Conservation (phyloP, 2,329 filamentous ascomycete species). For the Arthrobotrys pseudoclavata region DNA sequence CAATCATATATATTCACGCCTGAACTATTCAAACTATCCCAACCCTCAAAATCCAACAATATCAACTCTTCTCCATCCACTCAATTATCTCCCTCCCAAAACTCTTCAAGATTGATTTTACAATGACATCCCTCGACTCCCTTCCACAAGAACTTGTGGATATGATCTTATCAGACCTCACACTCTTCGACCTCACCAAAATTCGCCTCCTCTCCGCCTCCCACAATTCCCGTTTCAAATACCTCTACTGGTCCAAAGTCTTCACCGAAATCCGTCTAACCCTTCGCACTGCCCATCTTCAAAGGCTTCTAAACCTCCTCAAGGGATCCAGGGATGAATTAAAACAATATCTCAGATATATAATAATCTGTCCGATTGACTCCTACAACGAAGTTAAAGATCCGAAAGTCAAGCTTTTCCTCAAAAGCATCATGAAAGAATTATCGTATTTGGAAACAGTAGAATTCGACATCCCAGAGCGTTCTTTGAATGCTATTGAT, state of each 20-base stretch:
- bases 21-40: not conserved
- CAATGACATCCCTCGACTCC: not conserved
- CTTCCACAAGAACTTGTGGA: conserved; percentile 1
- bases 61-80: not conserved
- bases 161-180: not conserved
- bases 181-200: not conserved
- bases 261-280: not conserved
- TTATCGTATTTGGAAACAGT: not conserved
- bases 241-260: not conserved
- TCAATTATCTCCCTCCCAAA: not conserved
- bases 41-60: not conserved
- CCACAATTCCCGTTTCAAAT: not conserved
- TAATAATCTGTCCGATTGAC: not conserved
- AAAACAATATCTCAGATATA: not conserved
- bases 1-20: too few relatives aligned
- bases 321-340: not conserved
- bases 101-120: too few relatives aligned
- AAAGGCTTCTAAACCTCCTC: not conserved
- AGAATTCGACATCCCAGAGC: not conserved
- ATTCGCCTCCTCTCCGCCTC: not conserved
- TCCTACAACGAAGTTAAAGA: conserved; percentile 1
- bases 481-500: not conserved
- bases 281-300: not conserved
- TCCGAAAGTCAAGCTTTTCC: not conserved
- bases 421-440: not conserved